Base-by-base conservation (phyloP, 2,329 filamentous ascomycete genomes). In the Xylariaceae sp. region DNA sequence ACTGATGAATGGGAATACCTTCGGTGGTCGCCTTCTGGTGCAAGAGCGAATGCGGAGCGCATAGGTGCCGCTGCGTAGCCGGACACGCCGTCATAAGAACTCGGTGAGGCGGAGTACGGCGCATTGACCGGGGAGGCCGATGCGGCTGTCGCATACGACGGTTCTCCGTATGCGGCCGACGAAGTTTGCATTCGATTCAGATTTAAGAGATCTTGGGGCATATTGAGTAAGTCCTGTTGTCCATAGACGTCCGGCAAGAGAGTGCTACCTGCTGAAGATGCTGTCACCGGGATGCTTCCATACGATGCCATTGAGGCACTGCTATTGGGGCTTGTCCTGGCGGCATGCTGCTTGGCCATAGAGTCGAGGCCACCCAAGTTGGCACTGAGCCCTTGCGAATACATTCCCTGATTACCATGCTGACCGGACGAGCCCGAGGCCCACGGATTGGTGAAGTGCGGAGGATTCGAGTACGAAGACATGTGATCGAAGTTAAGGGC, bases 371-470 rank as follows among this genome's bases (percentile, higher is more conserved):
- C 74, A 57, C 79, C 79, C 67, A 88, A 77, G 65, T 80, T 83
- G 66, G 86, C 80, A 63, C 81, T 81, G 72, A 90, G 67, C 56
- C 70, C 70, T 75, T 70, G 88, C 77, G 72, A 87, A 81, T 88
- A 83, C 81, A 93, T 76, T 80, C 80, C 75, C 77, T 85, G 79
- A 77, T 82, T 72, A 76, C 81, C 58, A 70, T 79, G 67, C 72
- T 81, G 70, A 75, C 73, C 62, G 79, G 80, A 74, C 29, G 86
- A 79, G 45, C 81, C 82, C 54, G 90, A 83, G 46, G 80, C 80
- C 93, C 93, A 97, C 42, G 92, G 92, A 74, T 97, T 95, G 69
- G 89, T 92, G 79, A 97, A 97, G 63, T 95, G 89, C 63, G 89
- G 86, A 77, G 81, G 71, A 79, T 82, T 72, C 69, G 81, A 73